Evolutionary conservation across 1,284 basidiomycete species (phyloP).

Genomic region (Tranzscheliella williamsii): DNA sequence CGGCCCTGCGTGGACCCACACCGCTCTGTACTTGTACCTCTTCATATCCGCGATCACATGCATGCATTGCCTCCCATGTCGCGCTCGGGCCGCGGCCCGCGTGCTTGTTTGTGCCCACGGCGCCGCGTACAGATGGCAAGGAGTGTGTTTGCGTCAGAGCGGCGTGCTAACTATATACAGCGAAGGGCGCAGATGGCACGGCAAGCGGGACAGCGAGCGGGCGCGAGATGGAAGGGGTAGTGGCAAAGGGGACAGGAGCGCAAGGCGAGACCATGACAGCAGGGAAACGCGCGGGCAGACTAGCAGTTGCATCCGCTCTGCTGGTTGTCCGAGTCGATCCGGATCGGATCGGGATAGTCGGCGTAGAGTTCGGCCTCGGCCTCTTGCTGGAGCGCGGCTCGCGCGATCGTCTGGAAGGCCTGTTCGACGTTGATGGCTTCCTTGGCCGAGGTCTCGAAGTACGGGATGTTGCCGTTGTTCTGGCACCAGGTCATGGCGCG

Average conservation of each 20-base stretch:
- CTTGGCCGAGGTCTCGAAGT: constrained; percentile 99
- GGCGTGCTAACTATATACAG: too few species aligned
- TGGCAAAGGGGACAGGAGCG: background rate
- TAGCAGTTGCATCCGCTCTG: constrained; percentile 92
- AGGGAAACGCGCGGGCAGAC: constrained; percentile 22
- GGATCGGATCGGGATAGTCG: constrained; percentile 98
- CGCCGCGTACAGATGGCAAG: too few species aligned
- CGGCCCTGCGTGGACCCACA: too few species aligned
- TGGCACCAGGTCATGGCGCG: constrained; percentile 99
- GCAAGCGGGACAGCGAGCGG: too few species aligned
- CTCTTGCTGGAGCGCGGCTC: constrained; percentile 96
- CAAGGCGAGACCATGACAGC: background rate
- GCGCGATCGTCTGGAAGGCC: constrained; percentile 98
- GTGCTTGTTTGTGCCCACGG: too few species aligned
- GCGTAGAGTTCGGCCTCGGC: constrained; percentile 93
- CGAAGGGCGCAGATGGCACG: too few species aligned
- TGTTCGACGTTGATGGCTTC: constrained; percentile 99
- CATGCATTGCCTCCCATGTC: too few species aligned
- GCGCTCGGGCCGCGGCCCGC: too few species aligned
- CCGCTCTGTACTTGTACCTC: too few species aligned
- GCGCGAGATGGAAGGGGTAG: too few species aligned
- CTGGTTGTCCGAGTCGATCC: constrained; percentile 88
- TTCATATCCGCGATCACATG: too few species aligned
- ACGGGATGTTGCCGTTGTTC: constrained; percentile 98
- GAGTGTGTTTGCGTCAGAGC: too few species aligned